Conservation (phyloP, 1,284 basidiomycete genomes). For the Golubevia sp. region DNA sequence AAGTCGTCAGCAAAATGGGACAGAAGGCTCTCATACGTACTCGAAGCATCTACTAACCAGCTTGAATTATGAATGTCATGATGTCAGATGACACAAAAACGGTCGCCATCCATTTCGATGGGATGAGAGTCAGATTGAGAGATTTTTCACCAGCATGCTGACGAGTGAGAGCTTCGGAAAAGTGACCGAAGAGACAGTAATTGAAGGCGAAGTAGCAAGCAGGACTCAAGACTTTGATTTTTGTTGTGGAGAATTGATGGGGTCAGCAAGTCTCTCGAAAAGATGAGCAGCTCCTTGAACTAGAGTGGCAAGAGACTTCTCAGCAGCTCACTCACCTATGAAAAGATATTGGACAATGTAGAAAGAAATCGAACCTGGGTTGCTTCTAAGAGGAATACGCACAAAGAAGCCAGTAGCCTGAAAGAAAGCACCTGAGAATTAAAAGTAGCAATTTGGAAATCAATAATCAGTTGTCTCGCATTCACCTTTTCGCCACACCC, state of each 20-base stretch:
- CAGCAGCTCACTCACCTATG: no score
- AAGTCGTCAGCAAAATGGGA: no score
- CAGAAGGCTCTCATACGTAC: no score
- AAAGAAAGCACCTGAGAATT: constrained; percentile 17
- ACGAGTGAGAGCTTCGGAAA: not conserved
- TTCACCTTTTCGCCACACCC: no score
- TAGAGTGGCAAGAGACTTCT: no score
- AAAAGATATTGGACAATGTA: constrained; percentile 34
- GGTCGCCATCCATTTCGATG: constrained; percentile 22
- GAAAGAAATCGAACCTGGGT: constrained; percentile 13
- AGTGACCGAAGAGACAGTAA: constrained; percentile 36
- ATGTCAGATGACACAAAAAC: constrained; percentile 32
- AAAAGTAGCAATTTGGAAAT: no score
- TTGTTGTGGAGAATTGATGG: no score
- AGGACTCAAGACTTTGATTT: constrained; percentile 37
- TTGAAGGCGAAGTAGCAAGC: constrained; percentile 41
- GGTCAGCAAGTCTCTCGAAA: no score
- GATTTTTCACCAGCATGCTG: no score
- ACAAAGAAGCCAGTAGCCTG: constrained; percentile 28
- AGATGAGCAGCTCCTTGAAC: no score
- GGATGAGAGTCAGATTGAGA: constrained; percentile 14
- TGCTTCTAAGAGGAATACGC: constrained; percentile 17
- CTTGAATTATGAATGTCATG: constrained; percentile 23
- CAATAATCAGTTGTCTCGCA: no score
- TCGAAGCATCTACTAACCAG: not conserved